Evolutionary conservation across 2,329 filamentous ascomycete genomes (phyloP).

Genomic region (Aspergillus uvarum): DNA sequence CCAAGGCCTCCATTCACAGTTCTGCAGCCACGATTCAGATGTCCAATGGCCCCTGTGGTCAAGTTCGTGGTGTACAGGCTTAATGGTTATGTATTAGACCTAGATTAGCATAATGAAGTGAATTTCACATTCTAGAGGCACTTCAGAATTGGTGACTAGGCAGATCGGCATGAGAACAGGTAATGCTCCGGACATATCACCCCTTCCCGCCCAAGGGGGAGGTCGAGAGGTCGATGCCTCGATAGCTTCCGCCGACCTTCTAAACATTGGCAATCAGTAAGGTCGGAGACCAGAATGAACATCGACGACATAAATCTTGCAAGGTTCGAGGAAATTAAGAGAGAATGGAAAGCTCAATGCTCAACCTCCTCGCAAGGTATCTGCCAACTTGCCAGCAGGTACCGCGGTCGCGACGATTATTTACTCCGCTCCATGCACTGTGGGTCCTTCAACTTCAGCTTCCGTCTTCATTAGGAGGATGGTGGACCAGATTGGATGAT

Average conservation of each 20-base stretch:
- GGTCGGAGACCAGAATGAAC: neutral
- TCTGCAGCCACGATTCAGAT: neutral
- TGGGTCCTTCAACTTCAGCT: constrained; percentile 15
- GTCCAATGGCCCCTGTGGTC: neutral
- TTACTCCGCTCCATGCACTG: constrained; percentile 11
- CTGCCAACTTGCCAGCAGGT: constrained; percentile 8
- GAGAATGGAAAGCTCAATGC: constrained; percentile 4
- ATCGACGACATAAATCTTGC: constrained; percentile 7
- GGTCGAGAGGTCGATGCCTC: too few species aligned
- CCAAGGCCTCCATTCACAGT: neutral
- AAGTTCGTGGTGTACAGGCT: neutral
- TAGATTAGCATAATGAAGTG: too few species aligned
- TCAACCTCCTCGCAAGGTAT: constrained; percentile 8
- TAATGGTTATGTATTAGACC: neutral
- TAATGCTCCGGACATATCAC: too few species aligned
- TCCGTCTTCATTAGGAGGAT: constrained; percentile 15
- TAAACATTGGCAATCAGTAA: too few species aligned
- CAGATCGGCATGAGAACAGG: too few species aligned
- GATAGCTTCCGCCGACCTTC: too few species aligned
- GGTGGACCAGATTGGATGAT: constrained; percentile 14
- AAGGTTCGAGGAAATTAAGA: neutral
- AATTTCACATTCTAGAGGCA: too few species aligned
- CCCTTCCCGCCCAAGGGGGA: too few species aligned
- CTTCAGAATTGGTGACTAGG: too few species aligned
- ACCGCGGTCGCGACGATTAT: constrained; percentile 13